These are phyloP conservation scores for Sarocladium oryzae DNA, from an alignment of 2,329 filamentous ascomycete species.

Conservation along the genomic window DNA sequence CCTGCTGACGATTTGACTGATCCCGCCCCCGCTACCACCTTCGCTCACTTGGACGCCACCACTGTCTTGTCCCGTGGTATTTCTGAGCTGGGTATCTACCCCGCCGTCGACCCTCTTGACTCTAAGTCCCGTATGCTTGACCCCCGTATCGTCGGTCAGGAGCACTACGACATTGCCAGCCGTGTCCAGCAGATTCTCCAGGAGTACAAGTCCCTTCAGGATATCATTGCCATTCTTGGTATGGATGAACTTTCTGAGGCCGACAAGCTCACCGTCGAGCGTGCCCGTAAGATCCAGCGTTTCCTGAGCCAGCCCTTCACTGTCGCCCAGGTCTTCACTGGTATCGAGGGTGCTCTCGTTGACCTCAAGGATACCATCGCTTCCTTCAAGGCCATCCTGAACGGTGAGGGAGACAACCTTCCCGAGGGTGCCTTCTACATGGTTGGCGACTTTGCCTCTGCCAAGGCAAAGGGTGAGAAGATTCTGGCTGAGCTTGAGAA, in stretches of 20 bases:
- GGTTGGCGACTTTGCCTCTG: slow-evolving; percentile 93
- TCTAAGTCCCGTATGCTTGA: slow-evolving; percentile 99
- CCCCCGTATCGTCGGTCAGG: slow-evolving; percentile 95
- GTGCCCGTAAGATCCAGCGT: slow-evolving; percentile 99
- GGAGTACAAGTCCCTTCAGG: slow-evolving; percentile 99
- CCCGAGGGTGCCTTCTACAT: slow-evolving; percentile 96
- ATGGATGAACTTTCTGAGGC: slow-evolving; percentile 99
- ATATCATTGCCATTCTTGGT: slow-evolving; percentile 99
- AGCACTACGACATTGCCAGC: slow-evolving; percentile 93
- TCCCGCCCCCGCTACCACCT: slow-evolving; percentile 97
- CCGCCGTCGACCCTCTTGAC: slow-evolving; percentile 98
- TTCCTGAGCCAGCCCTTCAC: slow-evolving; percentile 99
- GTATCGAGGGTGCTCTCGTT: slow-evolving; percentile 93
- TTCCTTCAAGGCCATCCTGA: slow-evolving; percentile 96
- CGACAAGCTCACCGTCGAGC: slow-evolving; percentile 99
- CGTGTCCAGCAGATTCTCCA: slow-evolving; percentile 98
- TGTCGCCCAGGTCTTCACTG: slow-evolving; percentile 74
- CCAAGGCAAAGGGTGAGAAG: slow-evolving; percentile 97
- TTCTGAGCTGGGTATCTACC: slow-evolving; percentile 99
- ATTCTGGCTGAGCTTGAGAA: slow-evolving; percentile 88
- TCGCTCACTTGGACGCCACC: slow-evolving; percentile 99
- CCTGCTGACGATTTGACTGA: slow-evolving; percentile 99
- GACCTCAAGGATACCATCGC: slow-evolving; percentile 97
- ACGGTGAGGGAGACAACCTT: slow-evolving; percentile 90
- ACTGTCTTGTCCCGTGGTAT: slow-evolving; percentile 99